Evolutionary conservation across 139 green algal genomes (phyloP), one percentile per base, ranked within the genome.

Genomic region (Gonium pectorale): DNA sequence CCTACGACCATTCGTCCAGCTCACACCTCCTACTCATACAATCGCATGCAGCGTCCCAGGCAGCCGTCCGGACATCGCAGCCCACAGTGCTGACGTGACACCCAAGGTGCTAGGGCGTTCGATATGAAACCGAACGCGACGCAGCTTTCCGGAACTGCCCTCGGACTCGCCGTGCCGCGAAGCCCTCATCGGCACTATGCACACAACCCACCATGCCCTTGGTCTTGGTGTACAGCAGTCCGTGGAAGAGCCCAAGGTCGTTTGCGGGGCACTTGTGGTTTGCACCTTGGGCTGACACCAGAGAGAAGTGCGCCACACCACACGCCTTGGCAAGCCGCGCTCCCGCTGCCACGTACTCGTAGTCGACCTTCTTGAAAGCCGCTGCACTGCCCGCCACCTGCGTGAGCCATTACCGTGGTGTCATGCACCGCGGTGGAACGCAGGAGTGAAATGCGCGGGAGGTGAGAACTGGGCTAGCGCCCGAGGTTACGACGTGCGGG

Each of bases 341-440:
- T 35, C 82, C 71, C 11, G 79, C 78, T 22, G 60, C 85, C 2
- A 95, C 92, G 49, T 95, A 95, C 0, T 92, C 72, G 21, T 89
- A 79, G 67, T 96, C 93, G 2, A 96, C 93, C 64, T 92, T 90
- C 5, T 73, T 79, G 67, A 93, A 96, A 9, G 64, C 80, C 17
- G 89, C 90, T 21, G 92, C 92, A 60, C 80, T 91, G 35, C 92
- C 90, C n/a, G 91, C 91, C 29, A 68, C 68, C 88, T 89, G 78
- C n/a, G n/a, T n/a, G n/a, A n/a, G n/a, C n/a, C n/a, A n/a, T n/a
- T n/a, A n/a, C n/a, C n/a, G n/a, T n/a, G n/a, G n/a, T n/a, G n/a
- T n/a, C n/a, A n/a, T n/a, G n/a, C n/a, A n/a, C n/a, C n/a, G n/a
- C n/a, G n/a, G n/a, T n/a, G n/a, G n/a, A n/a, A n/a, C n/a, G n/a